Evolutionary conservation across 441 rosid species (phyloP).

Genomic region (Croton setiger): DNA sequence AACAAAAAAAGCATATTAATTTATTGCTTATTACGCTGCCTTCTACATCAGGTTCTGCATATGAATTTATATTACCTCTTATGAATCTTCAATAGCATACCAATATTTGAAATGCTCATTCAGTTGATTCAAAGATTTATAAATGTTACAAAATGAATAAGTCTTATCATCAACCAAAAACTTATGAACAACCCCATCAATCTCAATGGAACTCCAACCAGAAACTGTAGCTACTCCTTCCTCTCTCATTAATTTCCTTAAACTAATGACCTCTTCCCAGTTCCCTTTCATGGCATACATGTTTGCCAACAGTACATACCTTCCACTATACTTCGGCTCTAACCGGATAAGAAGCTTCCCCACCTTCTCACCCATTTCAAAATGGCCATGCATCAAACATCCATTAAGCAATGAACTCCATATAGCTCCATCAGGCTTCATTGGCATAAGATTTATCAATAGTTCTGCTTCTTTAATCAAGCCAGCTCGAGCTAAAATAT

Average conservation of each 20-base stretch:
- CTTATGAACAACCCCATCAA: conserved; percentile 30
- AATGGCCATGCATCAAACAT: conserved; percentile 26
- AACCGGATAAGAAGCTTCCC: conserved; percentile 30
- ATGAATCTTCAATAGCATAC: background rate
- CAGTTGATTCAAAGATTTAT: conserved; percentile 20
- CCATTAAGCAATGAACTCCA: conserved; percentile 33
- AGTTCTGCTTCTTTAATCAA: conserved; percentile 25
- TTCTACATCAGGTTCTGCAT: too few relatives aligned
- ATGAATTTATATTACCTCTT: background rate
- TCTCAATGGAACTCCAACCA: conserved; percentile 33
- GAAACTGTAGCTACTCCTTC: conserved; percentile 22
- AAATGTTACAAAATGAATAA: conserved; percentile 7
- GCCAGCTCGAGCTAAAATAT: conserved; percentile 36
- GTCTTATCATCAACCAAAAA: conserved; percentile 24
- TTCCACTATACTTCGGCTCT: conserved; percentile 35
- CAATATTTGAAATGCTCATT: conserved; percentile 19
- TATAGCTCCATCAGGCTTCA: conserved; percentile 29
- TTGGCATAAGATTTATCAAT: conserved; percentile 30
- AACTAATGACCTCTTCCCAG: too few relatives aligned
- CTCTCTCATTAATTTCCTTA: conserved; percentile 25
- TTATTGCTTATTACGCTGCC: too few relatives aligned
- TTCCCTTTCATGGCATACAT: conserved; percentile 29
- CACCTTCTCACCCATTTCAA: conserved; percentile 24
- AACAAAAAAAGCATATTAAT: too few relatives aligned
- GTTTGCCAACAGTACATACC: conserved; percentile 32